Percentiles rank a stretch among this genome's conserved stretches.
These are phyloP conservation scores for Dendrobium catenatum DNA, from an alignment of 106 monocot genomes.

Conservation along the genomic window DNA sequence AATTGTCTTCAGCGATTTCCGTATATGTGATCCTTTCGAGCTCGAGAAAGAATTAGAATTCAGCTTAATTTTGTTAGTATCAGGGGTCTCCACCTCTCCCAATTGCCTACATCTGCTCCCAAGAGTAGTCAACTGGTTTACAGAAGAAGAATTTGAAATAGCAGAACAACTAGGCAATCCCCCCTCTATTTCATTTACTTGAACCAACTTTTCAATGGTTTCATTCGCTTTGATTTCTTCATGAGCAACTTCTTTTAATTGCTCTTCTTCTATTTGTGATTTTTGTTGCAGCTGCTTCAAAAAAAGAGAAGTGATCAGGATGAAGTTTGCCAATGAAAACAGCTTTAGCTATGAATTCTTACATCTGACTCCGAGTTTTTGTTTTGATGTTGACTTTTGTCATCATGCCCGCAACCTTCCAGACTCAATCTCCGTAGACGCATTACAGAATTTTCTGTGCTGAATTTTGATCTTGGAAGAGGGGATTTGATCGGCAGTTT, in stretches of 20 bases:
- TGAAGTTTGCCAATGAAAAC: background rate
- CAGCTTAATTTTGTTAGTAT: conserved; percentile 14
- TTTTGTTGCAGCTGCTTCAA: background rate
- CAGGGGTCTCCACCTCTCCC: conserved; percentile 12
- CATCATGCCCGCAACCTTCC: conserved; percentile 11
- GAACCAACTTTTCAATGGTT: background rate
- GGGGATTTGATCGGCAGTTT: conserved; percentile 28
- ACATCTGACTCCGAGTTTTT: background rate
- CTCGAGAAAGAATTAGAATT: conserved; percentile 4
- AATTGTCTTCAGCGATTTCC: conserved; percentile 12
- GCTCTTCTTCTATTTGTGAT: background rate
- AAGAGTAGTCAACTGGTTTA: background rate
- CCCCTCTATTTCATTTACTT: background rate
- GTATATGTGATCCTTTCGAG: conserved; percentile 23
- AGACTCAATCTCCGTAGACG: conserved; percentile 14
- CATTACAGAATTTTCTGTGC: conserved; percentile 5
- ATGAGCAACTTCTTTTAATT: conserved; percentile 4
- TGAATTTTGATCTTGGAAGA: conserved; percentile 20
- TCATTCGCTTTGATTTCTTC: background rate
- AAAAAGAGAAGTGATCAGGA: background rate
- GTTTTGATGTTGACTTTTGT: conserved; percentile 1
- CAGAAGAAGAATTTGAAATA: background rate
- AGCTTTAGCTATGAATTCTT: background rate
- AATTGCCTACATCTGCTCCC: conserved; percentile 7
- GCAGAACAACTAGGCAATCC: background rate